Evolutionary conservation across 345 rosid genomes (phyloP), one percentile per base, ranked within the genome.

Genomic region (Eucalyptus viminalis): DNA sequence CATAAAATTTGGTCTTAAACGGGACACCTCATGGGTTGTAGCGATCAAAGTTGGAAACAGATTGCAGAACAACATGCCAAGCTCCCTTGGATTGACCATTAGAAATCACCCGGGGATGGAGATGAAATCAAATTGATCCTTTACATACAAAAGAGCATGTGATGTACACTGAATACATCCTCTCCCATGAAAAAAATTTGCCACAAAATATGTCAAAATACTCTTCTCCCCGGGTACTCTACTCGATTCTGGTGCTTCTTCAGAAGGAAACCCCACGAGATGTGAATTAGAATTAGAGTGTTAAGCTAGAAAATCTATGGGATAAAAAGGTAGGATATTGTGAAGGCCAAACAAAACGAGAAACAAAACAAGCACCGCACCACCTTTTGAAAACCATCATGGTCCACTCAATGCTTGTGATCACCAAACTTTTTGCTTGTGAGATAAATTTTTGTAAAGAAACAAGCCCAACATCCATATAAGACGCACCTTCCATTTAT

Each of bases 31-130:
- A n/a, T n/a, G 16, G 31, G 37, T 65, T n/a, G 14, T 8, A n/a
- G 76, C 40, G 10, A 65, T 65, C 40, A 65, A 65, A 65, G 31
- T 15, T 65, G 37, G 37, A 65, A 65, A 49, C 17, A 49, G 17
- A n/a, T 65, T n/a, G 37, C 19, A 29, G 4, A 65, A n/a, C 14
- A 88, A 88, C 91, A 60, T 94, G 89, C 99, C 99, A 49, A 49
- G 50, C 50, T 49, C 50, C 50, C 6, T 96, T 88, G 93, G 89
- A 92, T 97, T 95, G 86, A 95, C 95, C 87, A 95, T 96, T 95
- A 51, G 99, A 98, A 24, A 97, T 93, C 99, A 65, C 11, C 37
- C 21, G 14, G 19, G 8, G 37, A 65, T n/a, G 40, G 76, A 65
- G 37, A 65, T 65, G 37, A 65, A 65, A 65, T 65, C 76, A 65